These are phyloP conservation scores for Alopecurus myosuroides DNA, from an alignment of 176 grass and related monocot species.

Conservation along the genomic window DNA sequence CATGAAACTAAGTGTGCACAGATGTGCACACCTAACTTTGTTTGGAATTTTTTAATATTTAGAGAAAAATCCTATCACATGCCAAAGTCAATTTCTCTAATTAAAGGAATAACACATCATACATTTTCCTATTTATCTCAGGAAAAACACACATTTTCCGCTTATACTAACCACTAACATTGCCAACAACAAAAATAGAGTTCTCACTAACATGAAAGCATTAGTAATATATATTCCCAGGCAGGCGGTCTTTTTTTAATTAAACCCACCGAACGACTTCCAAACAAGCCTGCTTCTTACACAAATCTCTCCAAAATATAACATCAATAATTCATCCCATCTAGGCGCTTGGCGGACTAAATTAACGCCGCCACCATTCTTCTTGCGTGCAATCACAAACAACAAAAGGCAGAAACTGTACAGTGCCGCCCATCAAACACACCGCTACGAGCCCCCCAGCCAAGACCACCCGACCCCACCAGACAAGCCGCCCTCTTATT, in stretches of 20 bases:
- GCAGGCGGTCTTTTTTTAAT: background rate
- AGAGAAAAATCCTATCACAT: no score
- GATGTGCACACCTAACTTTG: no score
- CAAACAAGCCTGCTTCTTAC: background rate
- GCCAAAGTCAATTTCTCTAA: no score
- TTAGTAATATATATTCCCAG: background rate
- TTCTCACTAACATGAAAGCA: no score
- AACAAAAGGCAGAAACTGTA: conserved; percentile 24
- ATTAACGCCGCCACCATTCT: background rate
- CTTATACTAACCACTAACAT: no score
- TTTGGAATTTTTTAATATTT: no score
- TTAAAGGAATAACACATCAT: no score
- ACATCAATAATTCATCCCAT: background rate
- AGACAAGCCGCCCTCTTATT: conserved; percentile 1
- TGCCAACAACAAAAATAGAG: no score
- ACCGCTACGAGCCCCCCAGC: background rate
- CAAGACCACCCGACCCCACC: background rate
- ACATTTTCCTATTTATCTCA: no score
- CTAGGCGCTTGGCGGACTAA: background rate
- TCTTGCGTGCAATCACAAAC: background rate
- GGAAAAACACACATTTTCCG: no score
- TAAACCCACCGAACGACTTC: background rate
- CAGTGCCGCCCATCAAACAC: no score
- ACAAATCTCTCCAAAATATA: conserved; percentile 6
- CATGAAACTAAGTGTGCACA: no score